Evolutionary conservation across 2,329 filamentous ascomycete genomes (phyloP).

Genomic region (Aspergillus novofumigatus): DNA sequence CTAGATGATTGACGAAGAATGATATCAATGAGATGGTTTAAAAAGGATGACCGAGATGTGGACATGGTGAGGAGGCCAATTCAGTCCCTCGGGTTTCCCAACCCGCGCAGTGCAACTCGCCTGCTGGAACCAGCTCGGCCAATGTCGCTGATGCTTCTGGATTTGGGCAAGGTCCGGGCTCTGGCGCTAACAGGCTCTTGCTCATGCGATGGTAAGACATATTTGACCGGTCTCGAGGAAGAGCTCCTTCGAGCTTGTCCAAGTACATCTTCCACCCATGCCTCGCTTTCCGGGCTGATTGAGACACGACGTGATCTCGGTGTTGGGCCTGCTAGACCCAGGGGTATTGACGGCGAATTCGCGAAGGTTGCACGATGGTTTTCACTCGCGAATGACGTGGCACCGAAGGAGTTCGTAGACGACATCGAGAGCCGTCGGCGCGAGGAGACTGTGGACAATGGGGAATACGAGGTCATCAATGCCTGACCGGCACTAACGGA

Average conservation of each 20-base stretch:
- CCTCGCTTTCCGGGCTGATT: constrained; percentile 44
- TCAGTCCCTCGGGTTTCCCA: constrained; percentile 23
- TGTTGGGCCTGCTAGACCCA: constrained; percentile 44
- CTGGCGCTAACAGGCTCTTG: constrained; percentile 12
- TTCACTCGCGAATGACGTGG: constrained; percentile 25
- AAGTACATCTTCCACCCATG: constrained; percentile 46
- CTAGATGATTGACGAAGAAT: not conserved
- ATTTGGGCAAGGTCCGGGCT: constrained; percentile 23
- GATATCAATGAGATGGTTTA: not conserved
- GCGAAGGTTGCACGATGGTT: constrained; percentile 19
- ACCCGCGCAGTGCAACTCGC: constrained; percentile 35
- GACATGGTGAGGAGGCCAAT: not conserved
- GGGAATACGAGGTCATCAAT: constrained; percentile 24
- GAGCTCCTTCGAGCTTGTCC: constrained; percentile 41
- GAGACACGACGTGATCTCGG: constrained; percentile 36
- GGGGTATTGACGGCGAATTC: constrained; percentile 33
- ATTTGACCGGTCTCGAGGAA: constrained; percentile 28
- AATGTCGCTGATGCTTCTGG: constrained; percentile 39
- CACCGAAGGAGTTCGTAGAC: constrained; percentile 33
- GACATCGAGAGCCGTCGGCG: constrained; percentile 36
- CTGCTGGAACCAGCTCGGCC: constrained; percentile 32
- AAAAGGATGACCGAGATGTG: not conserved
- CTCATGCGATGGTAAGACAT: constrained; percentile 13
- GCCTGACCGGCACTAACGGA: constrained; percentile 25
- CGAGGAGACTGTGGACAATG: constrained; percentile 24